Conservation (phyloP, 2,329 filamentous ascomycete genomes). For the Septoria linicola region DNA sequence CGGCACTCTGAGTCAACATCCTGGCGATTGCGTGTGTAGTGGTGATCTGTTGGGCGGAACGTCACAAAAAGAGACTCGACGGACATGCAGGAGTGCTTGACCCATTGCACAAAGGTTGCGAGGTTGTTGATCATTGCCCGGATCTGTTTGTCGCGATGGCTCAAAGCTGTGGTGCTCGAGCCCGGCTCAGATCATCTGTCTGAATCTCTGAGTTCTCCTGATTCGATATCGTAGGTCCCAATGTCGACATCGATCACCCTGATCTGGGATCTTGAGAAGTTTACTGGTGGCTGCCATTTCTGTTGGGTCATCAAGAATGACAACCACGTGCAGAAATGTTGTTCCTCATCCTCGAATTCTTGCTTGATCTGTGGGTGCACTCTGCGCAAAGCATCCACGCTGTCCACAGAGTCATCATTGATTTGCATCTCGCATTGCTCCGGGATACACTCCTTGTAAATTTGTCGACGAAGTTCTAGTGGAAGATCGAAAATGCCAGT, state of each 20-base stretch:
- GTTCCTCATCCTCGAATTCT: neutral
- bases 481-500: neutral
- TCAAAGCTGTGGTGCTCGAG: neutral
- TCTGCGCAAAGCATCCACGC: neutral
- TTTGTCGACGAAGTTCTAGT: neutral
- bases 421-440: neutral
- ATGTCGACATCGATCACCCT: too few relatives aligned
- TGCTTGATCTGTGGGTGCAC: neutral
- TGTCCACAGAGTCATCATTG: neutral
- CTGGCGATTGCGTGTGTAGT: neutral
- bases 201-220: too few relatives aligned
- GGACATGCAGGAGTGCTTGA: neutral
- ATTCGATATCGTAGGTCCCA: too few relatives aligned
- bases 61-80: neutral
- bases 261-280: too few relatives aligned
- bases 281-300: neutral
- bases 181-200: neutral
- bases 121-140: neutral
- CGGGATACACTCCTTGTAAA: neutral
- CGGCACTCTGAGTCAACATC: too few relatives aligned
- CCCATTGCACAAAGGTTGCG: neutral
- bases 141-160: neutral
- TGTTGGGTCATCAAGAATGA: neutral
- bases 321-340: neutral
- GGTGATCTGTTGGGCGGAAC: neutral